Percentiles rank a stretch among this genome's conserved stretches.
phyloP scores from a whole-genome alignment of 139 green algal genomes.

The Deuterostichococcus epilithicus region DNA sequence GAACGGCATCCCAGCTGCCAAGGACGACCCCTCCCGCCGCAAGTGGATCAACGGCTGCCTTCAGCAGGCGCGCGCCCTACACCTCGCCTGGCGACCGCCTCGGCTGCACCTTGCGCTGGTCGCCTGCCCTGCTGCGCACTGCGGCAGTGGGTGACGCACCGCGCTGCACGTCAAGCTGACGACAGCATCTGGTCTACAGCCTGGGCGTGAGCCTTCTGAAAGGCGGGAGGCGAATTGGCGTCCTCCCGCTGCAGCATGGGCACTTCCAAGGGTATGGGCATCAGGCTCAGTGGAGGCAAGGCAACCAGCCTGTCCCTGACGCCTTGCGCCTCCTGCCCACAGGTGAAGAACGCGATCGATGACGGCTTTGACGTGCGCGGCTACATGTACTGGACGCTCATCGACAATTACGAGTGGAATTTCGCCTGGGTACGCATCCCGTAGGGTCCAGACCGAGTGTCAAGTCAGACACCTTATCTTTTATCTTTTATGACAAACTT shows the following conservation, averaged over 20 bases:
- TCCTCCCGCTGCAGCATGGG: neutral
- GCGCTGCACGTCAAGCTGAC: neutral
- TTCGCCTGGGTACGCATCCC: constrained; percentile 13
- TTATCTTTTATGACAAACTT: too few relatives aligned
- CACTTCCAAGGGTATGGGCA: neutral
- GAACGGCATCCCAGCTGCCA: constrained; percentile 59
- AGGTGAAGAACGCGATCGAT: constrained; percentile 17
- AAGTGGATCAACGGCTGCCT: constrained; percentile 43
- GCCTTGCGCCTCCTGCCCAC: too few relatives aligned
- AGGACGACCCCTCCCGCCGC: constrained; percentile 38
- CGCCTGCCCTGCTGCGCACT: too few relatives aligned
- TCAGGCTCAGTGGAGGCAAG: neutral
- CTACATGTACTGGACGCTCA: constrained; percentile 30
- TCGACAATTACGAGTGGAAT: constrained; percentile 26
- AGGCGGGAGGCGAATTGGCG: neutral
- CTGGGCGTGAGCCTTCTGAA: neutral
- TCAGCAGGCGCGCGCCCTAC: constrained; percentile 4
- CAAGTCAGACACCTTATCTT: too few relatives aligned
- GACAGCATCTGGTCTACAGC: neutral
- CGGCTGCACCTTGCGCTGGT: too few relatives aligned
- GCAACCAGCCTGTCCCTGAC: neutral
- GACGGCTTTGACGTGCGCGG: constrained; percentile 29
- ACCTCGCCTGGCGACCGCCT: too few relatives aligned
- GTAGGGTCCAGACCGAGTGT: too few relatives aligned
- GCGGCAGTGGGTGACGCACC: too few relatives aligned